Base-by-base conservation (phyloP, 306 rosid species). In the Boehmeria nivea region DNA sequence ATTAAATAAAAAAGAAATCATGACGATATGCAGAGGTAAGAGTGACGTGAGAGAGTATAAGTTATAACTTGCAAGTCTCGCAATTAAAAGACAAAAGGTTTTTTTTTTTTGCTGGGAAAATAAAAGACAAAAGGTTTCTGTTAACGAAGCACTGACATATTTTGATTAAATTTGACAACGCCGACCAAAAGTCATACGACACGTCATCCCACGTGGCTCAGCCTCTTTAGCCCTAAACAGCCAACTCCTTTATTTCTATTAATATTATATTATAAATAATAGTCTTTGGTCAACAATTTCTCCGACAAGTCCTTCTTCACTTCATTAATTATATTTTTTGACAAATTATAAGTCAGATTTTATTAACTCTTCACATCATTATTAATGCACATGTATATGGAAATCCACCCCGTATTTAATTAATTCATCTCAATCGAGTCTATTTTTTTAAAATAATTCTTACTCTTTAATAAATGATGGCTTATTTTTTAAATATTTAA, bases 281-380 rank as follows among this genome's bases (percentile, higher is more conserved):
- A 4, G 59, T 54, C 43, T 16, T 54, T 8, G 44, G 43, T 54
- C 59, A 54, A 54, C 59, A 33, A 54, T 40, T 28, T 53, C 43
- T 27, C 58, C 15, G n/a, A 33, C 58, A 9, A 53, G 33, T 12
- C 23, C 7, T 2, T 34, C 8, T 16, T 31, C 21, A 6, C 23
- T 10, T 20, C 31, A 17, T 54, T 19, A 54, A 54, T 34, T n/a
- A n/a, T n/a, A n/a, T n/a, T n/a, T n/a, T n/a, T n/a, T n/a, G n/a
- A n/a, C n/a, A n/a, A n/a, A n/a, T n/a, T n/a, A n/a, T n/a, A n/a
- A n/a, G n/a, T n/a, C n/a, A n/a, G n/a, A n/a, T n/a, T n/a, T n/a
- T n/a, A n/a, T n/a, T n/a, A n/a, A n/a, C n/a, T n/a, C n/a, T n/a
- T n/a, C n/a, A n/a, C n/a, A n/a, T n/a, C n/a, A n/a, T n/a, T n/a